Percentiles rank a stretch among this genome's conserved stretches.
Conservation (phyloP, 371 early-diverging fungal genomes). For the Coemansia sp. region DNA sequence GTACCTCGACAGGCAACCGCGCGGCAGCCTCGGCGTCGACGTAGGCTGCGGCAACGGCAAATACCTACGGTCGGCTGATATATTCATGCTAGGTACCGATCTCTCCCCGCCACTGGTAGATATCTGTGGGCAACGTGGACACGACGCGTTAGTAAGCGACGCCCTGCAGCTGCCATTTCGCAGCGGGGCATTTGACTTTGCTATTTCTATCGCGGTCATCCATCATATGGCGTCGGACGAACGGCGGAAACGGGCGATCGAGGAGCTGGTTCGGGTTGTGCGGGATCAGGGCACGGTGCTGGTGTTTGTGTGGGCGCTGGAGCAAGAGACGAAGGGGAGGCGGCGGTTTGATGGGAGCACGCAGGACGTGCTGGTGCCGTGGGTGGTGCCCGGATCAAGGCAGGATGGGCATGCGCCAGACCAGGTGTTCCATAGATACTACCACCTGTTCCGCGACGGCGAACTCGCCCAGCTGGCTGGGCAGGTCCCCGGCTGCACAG, state of each 20-base stretch:
- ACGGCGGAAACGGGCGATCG: conserved; percentile 70
- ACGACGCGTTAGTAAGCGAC: conserved; percentile 86
- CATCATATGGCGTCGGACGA: conserved; percentile 89
- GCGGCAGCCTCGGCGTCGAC: conserved; percentile 85
- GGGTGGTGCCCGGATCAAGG: conserved; percentile 60
- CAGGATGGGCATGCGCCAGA: conserved; percentile 9
- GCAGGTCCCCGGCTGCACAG: conserved; percentile 46
- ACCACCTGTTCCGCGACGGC: conserved; percentile 88
- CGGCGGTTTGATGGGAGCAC: conserved; percentile 71
- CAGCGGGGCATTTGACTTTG: conserved; percentile 78
- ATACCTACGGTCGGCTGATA: conserved; percentile 63
- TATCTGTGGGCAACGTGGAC: conserved; percentile 73
- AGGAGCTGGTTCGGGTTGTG: conserved; percentile 76
- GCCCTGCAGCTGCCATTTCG: conserved; percentile 78
- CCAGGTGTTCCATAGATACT: conserved; percentile 73
- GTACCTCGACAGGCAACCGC: conserved; percentile 63
- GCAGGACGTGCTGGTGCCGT: conserved; percentile 95
- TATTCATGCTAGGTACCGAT: conserved; percentile 83
- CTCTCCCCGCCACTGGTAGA: conserved; percentile 77
- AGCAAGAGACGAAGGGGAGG: conserved; percentile 60
- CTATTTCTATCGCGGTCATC: conserved; percentile 93
- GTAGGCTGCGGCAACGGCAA: conserved; percentile 99
- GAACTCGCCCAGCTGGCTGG: conserved; percentile 76
- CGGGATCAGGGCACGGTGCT: conserved; percentile 71
- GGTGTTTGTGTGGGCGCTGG: conserved; percentile 96